Conservation (phyloP, 169 alveolate genomes). For the Plasmodium vinckei region DNA sequence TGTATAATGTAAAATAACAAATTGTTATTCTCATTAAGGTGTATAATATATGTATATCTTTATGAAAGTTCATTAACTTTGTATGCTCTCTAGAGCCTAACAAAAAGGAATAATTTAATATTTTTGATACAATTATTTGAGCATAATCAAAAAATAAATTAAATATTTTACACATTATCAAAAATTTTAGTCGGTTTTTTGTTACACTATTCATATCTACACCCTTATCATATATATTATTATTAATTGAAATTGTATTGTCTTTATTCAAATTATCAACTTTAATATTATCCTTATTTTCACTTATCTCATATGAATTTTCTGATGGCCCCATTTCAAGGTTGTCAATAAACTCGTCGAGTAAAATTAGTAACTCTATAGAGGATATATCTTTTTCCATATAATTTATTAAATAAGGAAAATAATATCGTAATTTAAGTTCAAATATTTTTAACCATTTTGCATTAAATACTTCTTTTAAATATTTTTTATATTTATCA, state of each 20-base stretch:
- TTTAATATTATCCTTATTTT: not conserved
- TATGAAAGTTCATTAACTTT: conserved; percentile 17
- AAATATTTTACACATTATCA: conserved; percentile 56
- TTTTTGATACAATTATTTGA: conserved; percentile 31
- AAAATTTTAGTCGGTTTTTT: conserved; percentile 29
- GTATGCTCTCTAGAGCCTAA: conserved; percentile 59
- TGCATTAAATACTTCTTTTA: not conserved
- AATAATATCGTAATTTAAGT: conserved; percentile 21
- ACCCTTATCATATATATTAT: not conserved
- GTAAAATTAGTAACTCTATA: conserved; percentile 8
- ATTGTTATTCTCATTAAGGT: conserved; percentile 50
- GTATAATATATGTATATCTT: conserved; percentile 52
- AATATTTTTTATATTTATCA: conserved; percentile 16
- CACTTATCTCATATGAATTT: not conserved
- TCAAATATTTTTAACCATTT: conserved; percentile 12
- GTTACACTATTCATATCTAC: conserved; percentile 8
- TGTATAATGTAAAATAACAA: conserved; percentile 31
- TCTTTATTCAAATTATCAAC: not conserved
- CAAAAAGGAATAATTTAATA: conserved; percentile 53
- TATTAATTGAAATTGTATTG: not conserved
- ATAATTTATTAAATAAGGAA: conserved; percentile 40
- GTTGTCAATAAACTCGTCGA: conserved; percentile 35
- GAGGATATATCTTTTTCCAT: conserved; percentile 40
- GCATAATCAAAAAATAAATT: conserved; percentile 56
- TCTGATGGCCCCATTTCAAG: not conserved